A percentile compares a stretch with the other conserved stretches of the same genome.
phyloP scores from a whole-genome alignment of 257 asterid genomes.

The Mentha longifolia region DNA sequence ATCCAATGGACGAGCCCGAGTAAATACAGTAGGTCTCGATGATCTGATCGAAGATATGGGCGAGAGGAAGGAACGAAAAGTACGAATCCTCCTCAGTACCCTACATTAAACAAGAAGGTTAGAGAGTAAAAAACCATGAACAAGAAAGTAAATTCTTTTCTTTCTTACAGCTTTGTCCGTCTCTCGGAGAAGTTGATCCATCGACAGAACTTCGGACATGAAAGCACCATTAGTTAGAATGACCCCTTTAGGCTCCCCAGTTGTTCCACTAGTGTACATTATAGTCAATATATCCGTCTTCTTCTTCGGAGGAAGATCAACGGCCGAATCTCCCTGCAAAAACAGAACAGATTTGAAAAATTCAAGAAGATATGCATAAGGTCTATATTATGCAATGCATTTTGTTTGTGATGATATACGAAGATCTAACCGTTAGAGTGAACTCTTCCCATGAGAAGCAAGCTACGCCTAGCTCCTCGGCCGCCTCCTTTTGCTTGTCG shows the following conservation, averaged over 20 bases:
- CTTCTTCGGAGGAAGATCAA: slow-evolving; percentile 62
- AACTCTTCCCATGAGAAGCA: slow-evolving; percentile 93
- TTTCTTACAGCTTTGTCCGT: slow-evolving; percentile 67
- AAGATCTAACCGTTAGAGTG: slow-evolving; percentile 50
- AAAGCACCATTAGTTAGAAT: slow-evolving; percentile 69
- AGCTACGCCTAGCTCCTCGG: slow-evolving; percentile 70
- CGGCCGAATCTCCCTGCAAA: slow-evolving; percentile 61
- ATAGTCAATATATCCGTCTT: slow-evolving; percentile 70
- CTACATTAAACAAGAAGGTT: slow-evolving; percentile 35
- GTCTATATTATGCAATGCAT: neutral
- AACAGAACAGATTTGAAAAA: neutral
- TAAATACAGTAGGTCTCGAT: slow-evolving; percentile 71
- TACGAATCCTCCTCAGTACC: slow-evolving; percentile 68
- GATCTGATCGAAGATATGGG: slow-evolving; percentile 90
- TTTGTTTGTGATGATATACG: neutral
- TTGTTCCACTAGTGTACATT: slow-evolving; percentile 98
- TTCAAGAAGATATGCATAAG: neutral
- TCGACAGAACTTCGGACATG: slow-evolving; percentile 81
- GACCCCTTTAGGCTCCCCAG: slow-evolving; percentile 97
- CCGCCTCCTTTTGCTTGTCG: slow-evolving; percentile 62
- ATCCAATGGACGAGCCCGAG: slow-evolving; percentile 84
- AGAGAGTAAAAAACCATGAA: neutral
- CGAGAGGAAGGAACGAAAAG: slow-evolving; percentile 94
- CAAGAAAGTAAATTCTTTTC: neutral
- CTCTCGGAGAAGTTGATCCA: slow-evolving; percentile 66